A percentile compares a stretch with the other conserved stretches of the same genome.
Conservation (phyloP, 768 basidiomycete genomes). For the Serendipita sp. region DNA sequence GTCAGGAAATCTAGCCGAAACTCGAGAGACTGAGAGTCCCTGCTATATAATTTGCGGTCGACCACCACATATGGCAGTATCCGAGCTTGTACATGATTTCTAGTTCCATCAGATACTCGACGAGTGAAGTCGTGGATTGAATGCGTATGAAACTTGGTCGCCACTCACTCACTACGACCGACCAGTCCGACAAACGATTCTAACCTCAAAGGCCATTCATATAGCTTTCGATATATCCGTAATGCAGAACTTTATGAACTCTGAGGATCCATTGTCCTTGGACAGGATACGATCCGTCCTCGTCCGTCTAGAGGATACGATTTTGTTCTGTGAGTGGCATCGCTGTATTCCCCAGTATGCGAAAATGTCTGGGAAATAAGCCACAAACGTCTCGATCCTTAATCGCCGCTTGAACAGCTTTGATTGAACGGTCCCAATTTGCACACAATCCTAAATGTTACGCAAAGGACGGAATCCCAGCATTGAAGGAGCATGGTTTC, state of each 20-base stretch:
- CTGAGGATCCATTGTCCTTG: conserved; percentile 64
- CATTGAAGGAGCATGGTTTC: conserved; percentile 58
- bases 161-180: no score
- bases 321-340: conserved; percentile 57
- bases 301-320: conserved; percentile 88
- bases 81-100: no score
- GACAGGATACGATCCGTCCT: conserved; percentile 77
- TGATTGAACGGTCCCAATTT: conserved; percentile 96
- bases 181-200: no score
- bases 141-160: no score
- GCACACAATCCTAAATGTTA: conserved; percentile 87
- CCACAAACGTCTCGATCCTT: background rate
- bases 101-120: no score
- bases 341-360: background rate
- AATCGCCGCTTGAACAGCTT: conserved; percentile 21
- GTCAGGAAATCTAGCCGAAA: no score
- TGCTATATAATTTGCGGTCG: no score
- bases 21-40: no score
- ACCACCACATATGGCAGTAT: no score
- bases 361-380: background rate
- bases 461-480: conserved; percentile 56
- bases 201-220: no score
- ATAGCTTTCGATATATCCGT: background rate
- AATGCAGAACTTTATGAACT: conserved; percentile 47
- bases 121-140: no score